Conservation (phyloP, 2,329 filamentous ascomycete genomes). For the Epichloe brachyelytri region DNA sequence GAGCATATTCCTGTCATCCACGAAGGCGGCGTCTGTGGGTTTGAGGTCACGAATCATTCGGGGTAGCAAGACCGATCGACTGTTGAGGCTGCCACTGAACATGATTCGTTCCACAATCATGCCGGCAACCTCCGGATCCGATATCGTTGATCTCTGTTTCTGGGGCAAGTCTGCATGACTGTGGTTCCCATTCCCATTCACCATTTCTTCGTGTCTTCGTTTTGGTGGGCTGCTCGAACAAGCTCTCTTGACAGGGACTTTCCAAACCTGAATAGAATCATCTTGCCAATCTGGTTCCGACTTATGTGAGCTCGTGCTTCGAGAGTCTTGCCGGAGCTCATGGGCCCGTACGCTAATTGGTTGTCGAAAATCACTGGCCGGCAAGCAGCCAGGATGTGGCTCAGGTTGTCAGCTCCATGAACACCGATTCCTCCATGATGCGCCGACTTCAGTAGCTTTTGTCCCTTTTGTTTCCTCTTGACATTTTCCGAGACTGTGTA, state of each 20-base stretch:
- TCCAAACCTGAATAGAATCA: slow-evolving; percentile 71
- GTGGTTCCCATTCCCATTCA: slow-evolving; percentile 1
- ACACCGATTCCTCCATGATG: slow-evolving; percentile 40
- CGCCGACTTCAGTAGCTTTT: slow-evolving; percentile 13
- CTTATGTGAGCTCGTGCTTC: slow-evolving; percentile 14
- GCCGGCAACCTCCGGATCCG: slow-evolving; percentile 18
- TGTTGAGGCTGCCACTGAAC: slow-evolving; percentile 21
- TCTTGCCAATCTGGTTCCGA: slow-evolving; percentile 59
- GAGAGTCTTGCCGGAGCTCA: slow-evolving; percentile 46
- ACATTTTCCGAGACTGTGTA: slow-evolving; percentile 26
- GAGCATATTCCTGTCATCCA: slow-evolving; percentile 52
- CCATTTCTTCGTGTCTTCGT: slow-evolving; percentile 14
- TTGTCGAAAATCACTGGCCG: slow-evolving; percentile 73
- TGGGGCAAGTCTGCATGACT: not conserved
- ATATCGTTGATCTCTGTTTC: slow-evolving; percentile 8
- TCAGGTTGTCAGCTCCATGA: slow-evolving; percentile 69
- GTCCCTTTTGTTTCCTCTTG: slow-evolving; percentile 26
- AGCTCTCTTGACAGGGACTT: slow-evolving; percentile 40
- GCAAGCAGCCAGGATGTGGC: slow-evolving; percentile 68
- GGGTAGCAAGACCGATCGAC: slow-evolving; percentile 12
- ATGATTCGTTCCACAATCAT: slow-evolving; percentile 22
- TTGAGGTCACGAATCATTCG: slow-evolving; percentile 16
- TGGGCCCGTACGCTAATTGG: slow-evolving; percentile 59
- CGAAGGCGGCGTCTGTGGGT: slow-evolving; percentile 33
- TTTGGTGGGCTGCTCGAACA: slow-evolving; percentile 23